A percentile compares a stretch with the other conserved stretches of the same genome.
Conservation (phyloP, 169 alveolate species). For the Plasmodium relictum region DNA sequence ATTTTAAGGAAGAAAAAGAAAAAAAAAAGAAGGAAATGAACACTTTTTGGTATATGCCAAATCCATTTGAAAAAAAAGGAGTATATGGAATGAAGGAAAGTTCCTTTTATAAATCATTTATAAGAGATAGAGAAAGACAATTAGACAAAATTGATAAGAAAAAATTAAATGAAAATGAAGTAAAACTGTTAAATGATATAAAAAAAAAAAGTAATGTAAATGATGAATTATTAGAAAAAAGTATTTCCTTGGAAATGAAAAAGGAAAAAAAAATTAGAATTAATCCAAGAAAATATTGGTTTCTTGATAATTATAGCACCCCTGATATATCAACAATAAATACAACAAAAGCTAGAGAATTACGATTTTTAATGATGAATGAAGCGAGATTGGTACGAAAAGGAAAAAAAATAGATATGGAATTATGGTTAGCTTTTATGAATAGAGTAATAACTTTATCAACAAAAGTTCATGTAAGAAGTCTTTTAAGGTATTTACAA, state of each 20-base stretch:
- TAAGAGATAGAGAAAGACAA: conserved; percentile 69
- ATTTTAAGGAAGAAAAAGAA: conserved; percentile 55
- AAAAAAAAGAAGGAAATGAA: conserved; percentile 63
- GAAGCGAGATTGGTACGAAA: conserved; percentile 69
- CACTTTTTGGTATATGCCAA: conserved; percentile 77
- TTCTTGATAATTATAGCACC: conserved; percentile 4
- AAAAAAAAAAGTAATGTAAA: conserved; percentile 23
- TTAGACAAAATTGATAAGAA: conserved; percentile 38
- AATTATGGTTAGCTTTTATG: conserved; percentile 75
- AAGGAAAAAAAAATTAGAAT: conserved; percentile 51
- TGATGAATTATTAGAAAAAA: conserved; percentile 31
- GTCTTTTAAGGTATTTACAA: conserved; percentile 83
- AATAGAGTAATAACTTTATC: conserved; percentile 76
- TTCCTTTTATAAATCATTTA: conserved; percentile 64
- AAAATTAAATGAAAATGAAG: conserved; percentile 61
- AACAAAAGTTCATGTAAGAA: conserved; percentile 77
- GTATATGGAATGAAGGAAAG: conserved; percentile 76
- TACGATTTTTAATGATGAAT: conserved; percentile 71
- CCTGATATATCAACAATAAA: conserved; percentile 51
- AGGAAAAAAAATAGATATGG: conserved; percentile 58
- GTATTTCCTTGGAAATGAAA: background rate
- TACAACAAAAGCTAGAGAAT: conserved; percentile 47
- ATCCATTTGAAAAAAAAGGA: conserved; percentile 76
- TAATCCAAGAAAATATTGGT: conserved; percentile 62
- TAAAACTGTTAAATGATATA: conserved; percentile 38